A percentile compares a stretch with the other conserved stretches of the same genome.
Evolutionary conservation across 2,329 filamentous ascomycete species (phyloP).

Genomic region (Pseudophaeomoniella oleicola): DNA sequence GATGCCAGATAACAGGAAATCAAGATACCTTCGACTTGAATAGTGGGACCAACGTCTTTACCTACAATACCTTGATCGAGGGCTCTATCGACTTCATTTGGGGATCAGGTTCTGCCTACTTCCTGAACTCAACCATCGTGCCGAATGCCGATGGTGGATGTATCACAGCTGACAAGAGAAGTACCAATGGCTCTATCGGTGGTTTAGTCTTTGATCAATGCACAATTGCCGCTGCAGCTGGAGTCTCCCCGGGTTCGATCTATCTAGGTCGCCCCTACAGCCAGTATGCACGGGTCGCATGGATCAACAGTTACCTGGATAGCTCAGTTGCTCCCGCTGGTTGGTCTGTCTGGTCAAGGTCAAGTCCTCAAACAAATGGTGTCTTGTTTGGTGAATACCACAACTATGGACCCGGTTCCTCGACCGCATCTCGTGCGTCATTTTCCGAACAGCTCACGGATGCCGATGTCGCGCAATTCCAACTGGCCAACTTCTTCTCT

Average conservation of each 20-base stretch:
- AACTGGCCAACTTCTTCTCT: slow-evolving; percentile 25
- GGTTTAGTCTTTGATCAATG: slow-evolving; percentile 24
- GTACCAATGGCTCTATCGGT: slow-evolving; percentile 20
- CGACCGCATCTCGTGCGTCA: slow-evolving; percentile 15
- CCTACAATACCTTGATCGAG: slow-evolving; percentile 24
- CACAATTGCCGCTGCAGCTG: slow-evolving; percentile 15
- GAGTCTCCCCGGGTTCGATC: slow-evolving; percentile 3
- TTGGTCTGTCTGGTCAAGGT: slow-evolving; percentile 16
- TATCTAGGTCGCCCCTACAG: not conserved
- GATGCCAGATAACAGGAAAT: slow-evolving; percentile 22
- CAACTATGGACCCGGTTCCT: slow-evolving; percentile 22
- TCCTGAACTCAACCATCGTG: slow-evolving; percentile 23
- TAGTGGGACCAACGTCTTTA: slow-evolving; percentile 19
- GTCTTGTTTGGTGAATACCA: slow-evolving; percentile 21
- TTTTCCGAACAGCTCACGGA: slow-evolving; percentile 24
- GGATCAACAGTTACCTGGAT: slow-evolving; percentile 13
- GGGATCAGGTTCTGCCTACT: slow-evolving; percentile 29
- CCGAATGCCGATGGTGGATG: slow-evolving; percentile 20
- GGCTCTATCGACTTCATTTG: slow-evolving; percentile 30
- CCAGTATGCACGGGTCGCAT: slow-evolving; percentile 4
- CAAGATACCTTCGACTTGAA: slow-evolving; percentile 24
- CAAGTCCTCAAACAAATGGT: slow-evolving; percentile 12
- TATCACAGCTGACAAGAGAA: slow-evolving; percentile 25
- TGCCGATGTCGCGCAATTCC: slow-evolving; percentile 20
- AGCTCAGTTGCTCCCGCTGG: slow-evolving; percentile 9